Percentiles rank a stretch among this genome's conserved stretches.
Conservation (phyloP, 2,329 filamentous ascomycete species). For the Fusarium agapanthi region DNA sequence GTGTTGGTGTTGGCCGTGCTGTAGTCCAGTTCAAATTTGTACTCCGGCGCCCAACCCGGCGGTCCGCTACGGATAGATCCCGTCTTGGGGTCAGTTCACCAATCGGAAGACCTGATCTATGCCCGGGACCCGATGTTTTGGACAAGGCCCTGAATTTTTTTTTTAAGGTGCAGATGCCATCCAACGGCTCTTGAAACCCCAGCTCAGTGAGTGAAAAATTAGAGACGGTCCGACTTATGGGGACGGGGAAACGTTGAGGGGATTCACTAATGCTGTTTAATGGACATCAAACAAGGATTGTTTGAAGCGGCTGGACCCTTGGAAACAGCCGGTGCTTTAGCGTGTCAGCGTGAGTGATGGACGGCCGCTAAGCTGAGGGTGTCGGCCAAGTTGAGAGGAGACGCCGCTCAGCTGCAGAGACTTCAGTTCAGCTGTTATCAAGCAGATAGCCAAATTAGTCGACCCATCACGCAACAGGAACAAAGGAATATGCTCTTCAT, state of each 20-base stretch:
- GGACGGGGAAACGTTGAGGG: not conserved
- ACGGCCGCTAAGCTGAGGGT: slow-evolving; percentile 6
- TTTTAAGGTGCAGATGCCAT: slow-evolving; percentile 14
- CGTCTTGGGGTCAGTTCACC: slow-evolving; percentile 1
- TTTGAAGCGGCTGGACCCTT: not conserved
- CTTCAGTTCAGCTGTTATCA: slow-evolving; percentile 4
- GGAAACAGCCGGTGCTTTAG: not conserved
- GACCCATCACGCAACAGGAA: not conserved
- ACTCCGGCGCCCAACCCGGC: slow-evolving; percentile 24
- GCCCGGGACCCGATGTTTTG: slow-evolving; percentile 14
- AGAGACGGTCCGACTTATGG: slow-evolving; percentile 24
- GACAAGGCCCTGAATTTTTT: not conserved
- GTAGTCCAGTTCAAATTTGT: not conserved
- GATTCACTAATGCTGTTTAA: slow-evolving; percentile 8
- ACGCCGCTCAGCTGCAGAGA: slow-evolving; percentile 15
- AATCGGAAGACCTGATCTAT: slow-evolving; percentile 21
- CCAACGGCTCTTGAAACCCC: slow-evolving; percentile 19
- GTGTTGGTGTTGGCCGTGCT: not conserved
- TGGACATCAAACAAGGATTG: slow-evolving; percentile 19
- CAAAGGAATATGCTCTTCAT: not conserved
- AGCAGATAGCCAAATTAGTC: not conserved
- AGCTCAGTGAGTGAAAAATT: slow-evolving; percentile 1
- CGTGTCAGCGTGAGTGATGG: not conserved
- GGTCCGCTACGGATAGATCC: slow-evolving; percentile 34
- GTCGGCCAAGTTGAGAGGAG: not conserved